Conservation (phyloP, 768 basidiomycete genomes). For the Collybia mongolica region DNA sequence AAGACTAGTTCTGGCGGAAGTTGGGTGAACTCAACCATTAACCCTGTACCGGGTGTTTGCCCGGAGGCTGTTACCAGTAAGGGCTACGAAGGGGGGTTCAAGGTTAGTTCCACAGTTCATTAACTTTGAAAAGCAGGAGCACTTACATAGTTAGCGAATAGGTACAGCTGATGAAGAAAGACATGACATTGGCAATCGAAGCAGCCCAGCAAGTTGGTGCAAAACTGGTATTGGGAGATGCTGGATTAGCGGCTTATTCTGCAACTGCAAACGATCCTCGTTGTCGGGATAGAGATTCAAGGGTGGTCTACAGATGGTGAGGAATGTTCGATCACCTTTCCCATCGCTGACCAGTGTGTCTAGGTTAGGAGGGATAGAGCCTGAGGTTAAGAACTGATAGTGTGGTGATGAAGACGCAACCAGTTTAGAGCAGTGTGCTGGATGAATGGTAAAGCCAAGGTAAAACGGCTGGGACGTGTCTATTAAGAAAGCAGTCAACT, state of each 20-base stretch:
- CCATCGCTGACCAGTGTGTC: not conserved
- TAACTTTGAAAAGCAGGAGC: not conserved
- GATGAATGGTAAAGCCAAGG: too few relatives aligned
- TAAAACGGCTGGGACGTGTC: too few relatives aligned
- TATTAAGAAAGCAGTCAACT: too few relatives aligned
- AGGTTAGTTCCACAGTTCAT: conserved; percentile 18
- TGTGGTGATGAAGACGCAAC: not conserved
- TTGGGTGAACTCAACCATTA: conserved; percentile 40
- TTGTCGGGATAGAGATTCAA: conserved; percentile 36
- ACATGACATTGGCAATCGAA: conserved; percentile 36
- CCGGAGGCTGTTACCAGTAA: conserved; percentile 40
- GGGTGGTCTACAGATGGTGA: conserved; percentile 41
- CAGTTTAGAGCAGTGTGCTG: not conserved
- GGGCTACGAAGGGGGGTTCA: conserved; percentile 42
- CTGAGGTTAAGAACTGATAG: conserved; percentile 10
- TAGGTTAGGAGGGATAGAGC: conserved; percentile 34
- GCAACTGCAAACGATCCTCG: conserved; percentile 37
- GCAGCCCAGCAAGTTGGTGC: conserved; percentile 35
- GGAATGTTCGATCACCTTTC: too few relatives aligned
- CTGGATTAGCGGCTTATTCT: conserved; percentile 34
- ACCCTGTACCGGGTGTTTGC: conserved; percentile 44
- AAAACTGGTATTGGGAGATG: conserved; percentile 37
- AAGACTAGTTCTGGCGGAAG: conserved; percentile 38
- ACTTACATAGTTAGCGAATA: conserved; percentile 9
- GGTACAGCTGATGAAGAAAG: conserved; percentile 47